Conservation (phyloP, 2,329 filamentous ascomycete genomes). For the Phialophora macrospora region DNA sequence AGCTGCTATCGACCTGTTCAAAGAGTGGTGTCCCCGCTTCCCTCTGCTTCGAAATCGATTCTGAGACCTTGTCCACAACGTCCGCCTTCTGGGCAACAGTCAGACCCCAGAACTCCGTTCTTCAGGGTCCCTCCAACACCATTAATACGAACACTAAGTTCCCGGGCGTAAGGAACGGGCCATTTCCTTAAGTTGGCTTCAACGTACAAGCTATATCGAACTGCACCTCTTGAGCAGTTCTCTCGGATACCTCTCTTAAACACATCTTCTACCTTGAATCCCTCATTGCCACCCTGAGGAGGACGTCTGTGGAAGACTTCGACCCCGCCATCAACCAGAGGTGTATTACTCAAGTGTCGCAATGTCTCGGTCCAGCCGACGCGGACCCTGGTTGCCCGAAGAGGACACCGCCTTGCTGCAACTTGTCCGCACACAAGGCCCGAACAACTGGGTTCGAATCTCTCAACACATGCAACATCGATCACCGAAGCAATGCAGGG, state of each 20-base stretch:
- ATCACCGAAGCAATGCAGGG: constrained; percentile 91
- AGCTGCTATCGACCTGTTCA: neutral
- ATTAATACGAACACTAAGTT: neutral
- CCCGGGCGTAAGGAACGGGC: neutral
- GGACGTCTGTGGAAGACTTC: neutral
- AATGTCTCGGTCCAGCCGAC: constrained; percentile 62
- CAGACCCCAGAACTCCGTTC: neutral
- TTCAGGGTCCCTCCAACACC: neutral
- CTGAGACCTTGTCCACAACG: neutral
- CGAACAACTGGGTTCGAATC: constrained; percentile 90
- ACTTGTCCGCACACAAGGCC: constrained; percentile 72
- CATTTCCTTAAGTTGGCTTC: neutral
- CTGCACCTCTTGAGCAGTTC: neutral
- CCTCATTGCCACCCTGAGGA: neutral
- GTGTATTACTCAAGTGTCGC: constrained; percentile 33
- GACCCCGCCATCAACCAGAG: neutral
- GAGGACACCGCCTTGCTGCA: constrained; percentile 74
- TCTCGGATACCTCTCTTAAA: neutral
- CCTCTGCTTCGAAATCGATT: neutral
- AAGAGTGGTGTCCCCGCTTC: neutral
- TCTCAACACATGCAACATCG: constrained; percentile 74
- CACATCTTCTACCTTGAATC: neutral
- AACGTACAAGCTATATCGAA: neutral
- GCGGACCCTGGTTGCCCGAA: constrained; percentile 80
- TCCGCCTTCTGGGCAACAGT: neutral